Evolutionary conservation across 1,284 basidiomycete genomes (phyloP), one percentile per base, ranked within the genome.

Genomic region (Inonotus hispidus): DNA sequence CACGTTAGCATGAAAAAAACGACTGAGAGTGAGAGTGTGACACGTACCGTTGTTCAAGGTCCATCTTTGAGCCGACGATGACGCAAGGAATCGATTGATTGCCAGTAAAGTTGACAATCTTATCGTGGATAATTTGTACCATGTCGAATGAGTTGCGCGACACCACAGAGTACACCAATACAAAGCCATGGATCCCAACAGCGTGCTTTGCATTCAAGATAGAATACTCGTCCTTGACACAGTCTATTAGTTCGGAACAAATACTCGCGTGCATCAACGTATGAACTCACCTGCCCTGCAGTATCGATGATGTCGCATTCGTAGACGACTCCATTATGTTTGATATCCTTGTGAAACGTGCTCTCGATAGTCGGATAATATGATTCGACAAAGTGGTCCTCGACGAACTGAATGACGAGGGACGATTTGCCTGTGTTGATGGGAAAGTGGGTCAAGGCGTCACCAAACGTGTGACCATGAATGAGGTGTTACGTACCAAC

Each of bases 221-320:
- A 32, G 90, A 90, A 75, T 89, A 93, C 70, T 94, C 92, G 69
- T 94, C 92, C 88, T 92, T 71, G 8, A 63, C 11, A 50, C 53
- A 64, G 38, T 35, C 45, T 21, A 29, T 19, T 11, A 38, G 27
- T 21, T 5, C 1, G 32, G 27, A 27, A 16, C 16, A 8, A 29
- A 11, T 27, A 8, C 50, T 14, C 16, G 6, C 13, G 45, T 25
- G 19, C 23, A 23, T 11, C 19, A 23, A 53, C 19, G 25, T 39
- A 3, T 21, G 27, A 57, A 74, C 6, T 64, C 61, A 84, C 88
- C 84, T 99, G 95, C 53, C 97, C 97, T 59, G 97, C 97, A 63
- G 95, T 98, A 76, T 99, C 97, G 71, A 99, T 93, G 77, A 99
- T 98, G 78, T 98, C 95, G 78, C 93, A 94, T 66, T 93, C 86